Conservation (phyloP, 106 monocot species). For the Vanilla planifolia region DNA sequence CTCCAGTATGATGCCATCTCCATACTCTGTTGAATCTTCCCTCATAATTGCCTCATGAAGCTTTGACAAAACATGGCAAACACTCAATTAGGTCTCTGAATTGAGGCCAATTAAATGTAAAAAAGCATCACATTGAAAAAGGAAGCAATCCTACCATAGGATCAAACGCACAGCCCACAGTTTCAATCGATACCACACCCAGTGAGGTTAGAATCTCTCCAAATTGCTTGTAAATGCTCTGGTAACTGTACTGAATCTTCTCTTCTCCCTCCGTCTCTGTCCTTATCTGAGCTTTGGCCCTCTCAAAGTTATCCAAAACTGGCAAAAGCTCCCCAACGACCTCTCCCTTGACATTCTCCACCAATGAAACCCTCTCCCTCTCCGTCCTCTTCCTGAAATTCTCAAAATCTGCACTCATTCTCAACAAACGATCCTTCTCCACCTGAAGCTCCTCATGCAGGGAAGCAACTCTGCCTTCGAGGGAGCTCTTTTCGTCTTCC, state of each 20-base stretch:
- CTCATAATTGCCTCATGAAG: constrained; percentile 89
- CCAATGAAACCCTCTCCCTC: constrained; percentile 56
- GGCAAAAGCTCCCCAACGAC: constrained; percentile 70
- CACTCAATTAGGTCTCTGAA: too few relatives aligned
- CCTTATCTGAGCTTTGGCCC: constrained; percentile 78
- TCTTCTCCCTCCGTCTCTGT: constrained; percentile 71
- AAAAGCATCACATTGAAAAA: too few relatives aligned
- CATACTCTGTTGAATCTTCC: constrained; percentile 62
- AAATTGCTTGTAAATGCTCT: constrained; percentile 86
- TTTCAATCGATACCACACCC: constrained; percentile 70
- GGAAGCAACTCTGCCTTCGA: constrained; percentile 28
- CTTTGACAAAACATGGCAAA: too few relatives aligned
- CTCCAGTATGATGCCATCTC: constrained; percentile 68
- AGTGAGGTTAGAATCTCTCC: constrained; percentile 48
- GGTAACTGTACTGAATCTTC: constrained; percentile 77
- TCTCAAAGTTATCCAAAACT: constrained; percentile 82
- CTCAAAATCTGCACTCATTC: constrained; percentile 84
- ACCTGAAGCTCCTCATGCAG: constrained; percentile 34
- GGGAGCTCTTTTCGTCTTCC: constrained; percentile 63
- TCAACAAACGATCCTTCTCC: constrained; percentile 51
- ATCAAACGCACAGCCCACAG: constrained; percentile 61
- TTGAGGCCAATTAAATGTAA: too few relatives aligned
- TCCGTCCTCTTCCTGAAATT: constrained; percentile 80
- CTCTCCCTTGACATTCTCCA: constrained; percentile 71
- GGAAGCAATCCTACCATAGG: constrained; percentile 80